Evolutionary conservation across 192 early-diverging fungal genomes (phyloP), one percentile per base, ranked within the genome.

Genomic region (Lobosporangium transversale): DNA sequence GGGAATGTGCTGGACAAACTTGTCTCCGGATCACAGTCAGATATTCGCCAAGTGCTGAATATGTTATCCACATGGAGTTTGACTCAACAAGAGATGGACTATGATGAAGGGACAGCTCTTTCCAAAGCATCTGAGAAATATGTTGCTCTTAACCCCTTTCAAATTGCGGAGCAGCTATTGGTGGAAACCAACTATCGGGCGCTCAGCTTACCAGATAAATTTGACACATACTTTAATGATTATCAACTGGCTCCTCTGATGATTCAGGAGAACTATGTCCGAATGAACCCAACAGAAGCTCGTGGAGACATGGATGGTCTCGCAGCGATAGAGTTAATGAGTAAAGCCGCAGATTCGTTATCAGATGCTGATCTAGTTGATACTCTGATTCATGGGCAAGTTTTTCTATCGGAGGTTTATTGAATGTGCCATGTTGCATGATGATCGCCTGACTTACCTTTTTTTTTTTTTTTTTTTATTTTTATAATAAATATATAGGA

Each of bases 31-130:
- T 95, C 97, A 0, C 87, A 88, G 40, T 90, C 89, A 26, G 98
- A 99, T 79, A 96, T 99, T 78, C 92, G 98, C 4, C 98, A 99
- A 81, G 90, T 98, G 56, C 84, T 99, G 52, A 98, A 97, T 70
- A 83, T 97, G 59, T 67, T 99, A 52, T 97, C 96, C 1, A 94
- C 92, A n/a, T 99, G 93, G 79, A 86, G 93, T 48, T 74, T 97
- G 40, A 79, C 79, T 21, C 74, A 83, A 44, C 78, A 78, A 21
- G 78, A 79, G 2, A 89, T 99, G 86, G 78, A 85, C 21, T 98
- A 89, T 68, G 90, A 96, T 62, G 84, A 96, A 61, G 90, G 91
- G 36, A 93, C 95, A 62, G 79, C 78, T 26, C 59, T 94, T 86
- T 92, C 80, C 8, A 75, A 80, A 61, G 62, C 67, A 0, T 78